A percentile compares a stretch with the other conserved stretches of the same genome.
Evolutionary conservation across 371 early-diverging fungal species (phyloP).

Genomic region (Modicella reniformis): DNA sequence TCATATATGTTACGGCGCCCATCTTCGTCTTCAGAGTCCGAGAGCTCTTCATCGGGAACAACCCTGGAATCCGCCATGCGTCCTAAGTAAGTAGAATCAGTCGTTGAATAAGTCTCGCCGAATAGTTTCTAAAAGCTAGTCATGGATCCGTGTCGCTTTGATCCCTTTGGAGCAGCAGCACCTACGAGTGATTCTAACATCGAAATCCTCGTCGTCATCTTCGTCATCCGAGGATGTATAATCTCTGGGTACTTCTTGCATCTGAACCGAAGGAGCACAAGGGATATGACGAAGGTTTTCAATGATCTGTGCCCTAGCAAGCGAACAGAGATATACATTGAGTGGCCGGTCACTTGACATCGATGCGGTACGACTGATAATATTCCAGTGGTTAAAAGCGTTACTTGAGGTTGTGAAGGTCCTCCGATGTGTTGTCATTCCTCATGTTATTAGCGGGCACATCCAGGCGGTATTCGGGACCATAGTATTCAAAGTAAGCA

Average conservation of each 20-base stretch:
- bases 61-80: conserved; percentile 63
- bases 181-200: conserved; percentile 68
- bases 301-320: conserved; percentile 68
- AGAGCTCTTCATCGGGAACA: conserved; percentile 68
- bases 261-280: conserved; percentile 96
- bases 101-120: neutral
- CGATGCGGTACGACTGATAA: neutral
- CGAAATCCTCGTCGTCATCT: conserved; percentile 57
- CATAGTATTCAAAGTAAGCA: conserved; percentile 94
- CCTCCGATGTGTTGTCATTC: conserved; percentile 91
- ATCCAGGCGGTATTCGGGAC: conserved; percentile 93
- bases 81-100: conserved; percentile 44
- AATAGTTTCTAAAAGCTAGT: neutral
- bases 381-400: neutral
- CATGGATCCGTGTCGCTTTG: neutral
- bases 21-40: conserved; percentile 76
- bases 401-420: conserved; percentile 87
- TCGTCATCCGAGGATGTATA: conserved; percentile 58
- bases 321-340: neutral
- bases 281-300: conserved; percentile 91
- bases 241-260: conserved; percentile 76
- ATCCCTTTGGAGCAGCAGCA: neutral
- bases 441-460: conserved; percentile 97
- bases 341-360: neutral
- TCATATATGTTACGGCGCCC: conserved; percentile 50